Base-by-base conservation (phyloP, 2,329 filamentous ascomycete genomes). In the Chrysoporthe austroafricana region DNA sequence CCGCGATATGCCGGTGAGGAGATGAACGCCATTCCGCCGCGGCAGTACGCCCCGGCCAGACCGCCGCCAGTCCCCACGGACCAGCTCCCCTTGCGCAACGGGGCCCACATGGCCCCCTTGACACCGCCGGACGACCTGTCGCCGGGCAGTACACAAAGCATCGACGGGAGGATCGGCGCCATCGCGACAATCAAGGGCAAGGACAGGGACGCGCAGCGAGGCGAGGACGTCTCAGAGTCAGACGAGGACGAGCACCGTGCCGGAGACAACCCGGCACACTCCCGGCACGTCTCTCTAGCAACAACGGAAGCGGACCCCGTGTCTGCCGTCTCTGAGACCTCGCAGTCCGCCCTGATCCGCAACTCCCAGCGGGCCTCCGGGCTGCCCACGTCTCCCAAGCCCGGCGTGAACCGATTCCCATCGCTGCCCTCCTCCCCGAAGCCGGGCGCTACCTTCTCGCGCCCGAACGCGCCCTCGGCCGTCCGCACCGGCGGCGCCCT, bases 401-500 rank as follows among this genome's bases (percentile, higher is more conserved):
- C 85, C 2, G 73, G 75, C 44, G 76, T 76, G 64, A 75, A 72
- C 69, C 76, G 77, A 3, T 79, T 79, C 73, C 76, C 77, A n/a
- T 71, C 82, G 32, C 77, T 86, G 44, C 82, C 83, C 0, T 73
- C 79, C 8, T 86, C 85, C 4, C 84, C 85, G 8, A 81, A 81
- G 71, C 81, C 84, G 0, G 71, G 81, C 7, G 76, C 81, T 34
- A 78, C 80, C n/a, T 87, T 88, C 73, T 79, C 80, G 21, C 80
- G 84, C 16, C 72, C 80, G 60, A 84, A 83, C 66, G 78, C 81
- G n/a, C 83, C 84, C 1, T 83, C 85, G 11, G 86, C 86, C 0
- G 81, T 88, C 43, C 85, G 86, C 63, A 83, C 85, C 2, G 85
- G 85, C 54, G 86, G 88, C 50, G 76, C 83, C 1, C 80, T 90